phyloP scores from a whole-genome alignment of 2,329 filamentous ascomycete species.

The Penicillium griseofulvum region DNA sequence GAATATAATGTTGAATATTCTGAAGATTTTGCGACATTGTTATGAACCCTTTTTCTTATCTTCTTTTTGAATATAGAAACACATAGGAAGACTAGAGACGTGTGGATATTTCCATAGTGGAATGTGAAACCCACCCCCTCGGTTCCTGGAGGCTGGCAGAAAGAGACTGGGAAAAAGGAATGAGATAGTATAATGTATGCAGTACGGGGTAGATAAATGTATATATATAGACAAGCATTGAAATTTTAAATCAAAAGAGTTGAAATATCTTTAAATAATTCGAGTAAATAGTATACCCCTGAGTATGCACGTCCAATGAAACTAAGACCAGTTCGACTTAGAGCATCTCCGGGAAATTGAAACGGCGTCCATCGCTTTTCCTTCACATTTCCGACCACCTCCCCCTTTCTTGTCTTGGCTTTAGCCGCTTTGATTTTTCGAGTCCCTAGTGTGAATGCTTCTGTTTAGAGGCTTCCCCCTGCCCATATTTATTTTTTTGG shows the following conservation, averaged over 20 bases:
- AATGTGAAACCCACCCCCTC: background rate
- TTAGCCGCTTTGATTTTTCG: constrained; percentile 5
- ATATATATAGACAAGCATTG: background rate
- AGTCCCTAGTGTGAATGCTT: constrained; percentile 2
- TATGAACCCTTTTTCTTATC: background rate
- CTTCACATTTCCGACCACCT: constrained; percentile 9
- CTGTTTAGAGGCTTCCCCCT: constrained; percentile 9
- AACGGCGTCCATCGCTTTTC: constrained; percentile 12
- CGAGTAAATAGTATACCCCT: constrained; percentile 15
- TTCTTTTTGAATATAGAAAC: background rate
- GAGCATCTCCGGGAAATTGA: constrained; percentile 21
- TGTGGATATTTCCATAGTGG: background rate
- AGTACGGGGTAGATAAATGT: background rate
- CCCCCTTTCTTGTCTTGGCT: constrained; percentile 16
- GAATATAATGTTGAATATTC: background rate
- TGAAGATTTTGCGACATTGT: background rate
- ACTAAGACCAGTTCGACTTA: constrained; percentile 17
- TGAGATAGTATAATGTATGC: background rate
- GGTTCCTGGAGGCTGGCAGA: constrained; percentile 6
- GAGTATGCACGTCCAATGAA: constrained; percentile 20
- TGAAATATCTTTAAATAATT: background rate
- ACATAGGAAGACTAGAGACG: background rate
- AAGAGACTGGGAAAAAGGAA: background rate
- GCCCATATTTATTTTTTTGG: constrained; percentile 12
- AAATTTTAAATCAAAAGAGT: background rate